Conservation (phyloP, 2,329 filamentous ascomycete species). For the Cladosporium oxysporum region DNA sequence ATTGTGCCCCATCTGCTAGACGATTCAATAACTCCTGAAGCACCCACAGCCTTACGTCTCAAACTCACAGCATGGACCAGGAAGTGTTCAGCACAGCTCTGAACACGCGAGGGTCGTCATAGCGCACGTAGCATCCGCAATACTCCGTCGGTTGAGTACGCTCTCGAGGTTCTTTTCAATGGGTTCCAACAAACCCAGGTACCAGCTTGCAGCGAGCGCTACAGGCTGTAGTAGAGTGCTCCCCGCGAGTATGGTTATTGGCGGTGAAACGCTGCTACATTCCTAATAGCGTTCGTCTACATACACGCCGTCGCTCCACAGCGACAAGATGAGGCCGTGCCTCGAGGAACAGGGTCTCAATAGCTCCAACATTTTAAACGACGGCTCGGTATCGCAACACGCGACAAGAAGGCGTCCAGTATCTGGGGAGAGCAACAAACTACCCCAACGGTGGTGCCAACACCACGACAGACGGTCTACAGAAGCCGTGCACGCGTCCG, state of each 20-base stretch:
- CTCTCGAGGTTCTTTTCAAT: background rate
- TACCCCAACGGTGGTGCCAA: background rate
- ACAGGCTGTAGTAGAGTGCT: background rate
- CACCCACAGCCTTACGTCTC: slow-evolving; percentile 9
- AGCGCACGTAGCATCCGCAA: background rate
- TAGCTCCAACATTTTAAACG: slow-evolving; percentile 6
- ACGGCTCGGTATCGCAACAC: slow-evolving; percentile 7
- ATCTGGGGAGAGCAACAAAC: background rate
- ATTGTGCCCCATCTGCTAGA: background rate
- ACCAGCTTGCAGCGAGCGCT: background rate
- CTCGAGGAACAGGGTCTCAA: slow-evolving; percentile 1
- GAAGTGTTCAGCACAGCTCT: background rate
- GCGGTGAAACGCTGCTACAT: background rate
- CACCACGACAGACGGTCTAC: background rate
- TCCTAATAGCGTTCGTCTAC: background rate
- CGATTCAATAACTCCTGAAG: background rate
- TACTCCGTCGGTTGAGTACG: background rate
- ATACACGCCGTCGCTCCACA: slow-evolving; percentile 9
- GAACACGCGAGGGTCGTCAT: background rate
- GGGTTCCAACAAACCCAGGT: background rate
- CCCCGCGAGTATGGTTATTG: background rate
- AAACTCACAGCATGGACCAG: slow-evolving; percentile 9
- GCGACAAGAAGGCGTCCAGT: background rate
- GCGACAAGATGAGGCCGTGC: background rate
- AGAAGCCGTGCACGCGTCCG: background rate